phyloP scores from a whole-genome alignment of 345 rosid genomes.

The Pelargonium nanum region DNA sequence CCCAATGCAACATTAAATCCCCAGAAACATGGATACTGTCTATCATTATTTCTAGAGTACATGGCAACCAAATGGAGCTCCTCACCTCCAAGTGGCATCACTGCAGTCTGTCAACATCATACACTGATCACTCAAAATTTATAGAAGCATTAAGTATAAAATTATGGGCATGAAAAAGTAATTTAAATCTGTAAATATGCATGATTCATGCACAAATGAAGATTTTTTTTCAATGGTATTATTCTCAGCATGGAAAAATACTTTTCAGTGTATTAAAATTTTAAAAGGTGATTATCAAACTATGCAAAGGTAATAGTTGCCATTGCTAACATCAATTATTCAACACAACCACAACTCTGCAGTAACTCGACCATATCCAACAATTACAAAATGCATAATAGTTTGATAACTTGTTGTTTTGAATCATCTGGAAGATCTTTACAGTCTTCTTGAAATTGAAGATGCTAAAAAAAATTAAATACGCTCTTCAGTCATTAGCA shows the following conservation, averaged over 20 bases:
- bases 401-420: neutral
- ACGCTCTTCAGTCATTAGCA: neutral
- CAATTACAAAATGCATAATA: neutral
- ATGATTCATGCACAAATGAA: neutral
- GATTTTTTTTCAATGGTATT: too few relatives aligned
- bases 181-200: neutral
- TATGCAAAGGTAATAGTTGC: neutral
- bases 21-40: slow-evolving; percentile 75
- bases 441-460: too few relatives aligned
- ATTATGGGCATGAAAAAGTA: neutral
- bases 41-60: slow-evolving; percentile 44
- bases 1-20: slow-evolving; percentile 65
- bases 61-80: slow-evolving; percentile 98
- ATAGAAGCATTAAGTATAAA: neutral
- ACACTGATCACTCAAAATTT: slow-evolving; percentile 2
- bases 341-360: too few relatives aligned
- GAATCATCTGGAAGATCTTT: neutral
- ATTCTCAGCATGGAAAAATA: neutral
- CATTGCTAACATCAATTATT: neutral
- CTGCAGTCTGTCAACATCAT: slow-evolving; percentile 64
- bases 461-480: too few relatives aligned
- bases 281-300: neutral
- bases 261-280: neutral
- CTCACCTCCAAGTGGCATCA: slow-evolving; percentile 56
- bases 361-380: neutral